These are phyloP conservation scores for Leccinum colubrinum DNA, from an alignment of 1,284 basidiomycete genomes.

Conservation along the genomic window DNA sequence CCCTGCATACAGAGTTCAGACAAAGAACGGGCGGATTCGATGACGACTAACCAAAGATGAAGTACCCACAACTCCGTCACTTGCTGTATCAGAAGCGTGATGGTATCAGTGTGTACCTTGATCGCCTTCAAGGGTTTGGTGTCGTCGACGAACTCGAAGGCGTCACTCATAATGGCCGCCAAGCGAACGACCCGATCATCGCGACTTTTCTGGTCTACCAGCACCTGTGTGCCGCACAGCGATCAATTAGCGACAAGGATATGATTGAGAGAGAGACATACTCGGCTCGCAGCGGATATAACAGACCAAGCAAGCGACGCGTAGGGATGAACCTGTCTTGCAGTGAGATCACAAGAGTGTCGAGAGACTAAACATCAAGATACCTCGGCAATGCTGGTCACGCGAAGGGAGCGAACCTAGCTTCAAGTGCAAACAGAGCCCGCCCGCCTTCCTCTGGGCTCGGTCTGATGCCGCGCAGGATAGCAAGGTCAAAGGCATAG, in stretches of 20 bases:
- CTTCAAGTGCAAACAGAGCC: too few relatives aligned
- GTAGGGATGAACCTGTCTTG: background rate
- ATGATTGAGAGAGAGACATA: background rate
- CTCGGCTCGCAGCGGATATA: background rate
- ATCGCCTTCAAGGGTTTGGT: background rate
- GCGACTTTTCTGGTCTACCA: background rate
- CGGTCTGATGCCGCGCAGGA: too few relatives aligned
- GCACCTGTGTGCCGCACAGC: background rate
- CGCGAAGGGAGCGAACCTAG: too few relatives aligned
- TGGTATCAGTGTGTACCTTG: background rate
- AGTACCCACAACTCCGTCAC: background rate
- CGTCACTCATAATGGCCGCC: background rate
- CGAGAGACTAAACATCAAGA: background rate
- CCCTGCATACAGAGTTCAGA: background rate
- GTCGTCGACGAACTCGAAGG: background rate
- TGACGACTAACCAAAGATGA: background rate
- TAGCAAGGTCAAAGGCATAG: too few relatives aligned
- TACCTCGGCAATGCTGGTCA: background rate
- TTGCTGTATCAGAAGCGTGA: background rate
- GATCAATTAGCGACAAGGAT: background rate
- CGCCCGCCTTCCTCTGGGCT: too few relatives aligned
- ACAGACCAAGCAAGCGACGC: background rate
- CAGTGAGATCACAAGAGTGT: background rate
- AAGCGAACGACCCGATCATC: background rate
- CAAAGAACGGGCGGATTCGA: background rate